Conservation (phyloP, 805 yeast genomes). For the Blastobotrys americana region DNA sequence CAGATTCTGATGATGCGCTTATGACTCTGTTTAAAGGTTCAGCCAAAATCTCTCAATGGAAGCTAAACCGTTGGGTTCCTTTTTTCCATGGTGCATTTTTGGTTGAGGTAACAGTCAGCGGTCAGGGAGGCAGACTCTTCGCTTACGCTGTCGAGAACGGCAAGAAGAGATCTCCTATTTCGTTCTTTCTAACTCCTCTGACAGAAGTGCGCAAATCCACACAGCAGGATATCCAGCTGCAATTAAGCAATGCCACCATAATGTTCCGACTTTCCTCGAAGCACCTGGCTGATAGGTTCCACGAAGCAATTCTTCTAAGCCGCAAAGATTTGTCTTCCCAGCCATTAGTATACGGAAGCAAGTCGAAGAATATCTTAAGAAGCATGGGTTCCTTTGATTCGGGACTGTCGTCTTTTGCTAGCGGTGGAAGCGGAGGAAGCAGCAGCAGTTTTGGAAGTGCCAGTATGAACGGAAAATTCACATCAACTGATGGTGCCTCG, state of each 20-base stretch:
- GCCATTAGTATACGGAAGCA: conserved; percentile 13
- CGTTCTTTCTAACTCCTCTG: conserved; percentile 8
- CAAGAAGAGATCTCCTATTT: neutral
- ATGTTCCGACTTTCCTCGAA: conserved; percentile 18
- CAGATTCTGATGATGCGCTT: neutral
- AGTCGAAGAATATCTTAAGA: too few relatives aligned
- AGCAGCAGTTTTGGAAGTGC: too few relatives aligned
- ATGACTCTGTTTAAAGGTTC: conserved; percentile 14
- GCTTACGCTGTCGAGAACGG: conserved; percentile 8
- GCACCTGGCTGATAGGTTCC: conserved; percentile 16
- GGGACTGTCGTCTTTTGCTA: neutral
- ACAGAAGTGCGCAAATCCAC: conserved; percentile 20
- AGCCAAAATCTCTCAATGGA: conserved; percentile 16
- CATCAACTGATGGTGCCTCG: too few relatives aligned
- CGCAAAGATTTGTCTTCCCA: conserved; percentile 17
- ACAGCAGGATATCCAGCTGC: conserved; percentile 17
- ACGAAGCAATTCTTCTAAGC: conserved; percentile 14
- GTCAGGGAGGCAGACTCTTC: conserved; percentile 15
- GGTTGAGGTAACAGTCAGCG: conserved; percentile 15
- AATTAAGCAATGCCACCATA: conserved; percentile 11
- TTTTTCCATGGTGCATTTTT: conserved; percentile 8
- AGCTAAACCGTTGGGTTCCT: conserved; percentile 13
- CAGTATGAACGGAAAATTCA: too few relatives aligned
- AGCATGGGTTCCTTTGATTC: neutral
- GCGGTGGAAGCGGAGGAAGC: neutral